Evolutionary conservation across 75 land plant genomes (phyloP), one percentile per base, ranked within the genome.

Genomic region (Pinus taeda): DNA sequence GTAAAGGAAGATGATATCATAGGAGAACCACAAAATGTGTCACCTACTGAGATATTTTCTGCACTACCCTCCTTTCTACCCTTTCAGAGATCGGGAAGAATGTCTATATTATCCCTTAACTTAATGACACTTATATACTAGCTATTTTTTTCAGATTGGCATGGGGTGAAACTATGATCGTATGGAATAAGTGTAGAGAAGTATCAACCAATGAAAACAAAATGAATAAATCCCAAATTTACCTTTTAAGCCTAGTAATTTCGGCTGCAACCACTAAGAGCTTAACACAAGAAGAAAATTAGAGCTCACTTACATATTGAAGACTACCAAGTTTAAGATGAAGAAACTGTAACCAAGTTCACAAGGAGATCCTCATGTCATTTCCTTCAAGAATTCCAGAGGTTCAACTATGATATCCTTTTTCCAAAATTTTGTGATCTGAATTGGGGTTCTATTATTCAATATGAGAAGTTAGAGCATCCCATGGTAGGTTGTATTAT

Each of bases 11-110:
- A 86, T 79, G 53, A 60, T 1, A 58, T 74, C 60, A 83, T 86
- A 4, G 88, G 88, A 36, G 82, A 79, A 61, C 88, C 88, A 17
- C 5, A 17, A 39, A 76, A 3, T 81, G 85, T 74, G 74, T 59
- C 17, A 49, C 26, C 30, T 77, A 70, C 60, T 81, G 73, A 80
- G 58, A 39, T 29, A 37, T 55, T 49, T 42, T 73, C 24, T 73
- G 74, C 36, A 14, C 57, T 26, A 65, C 17, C 20, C 39, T 66
- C 18, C 21, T 20, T 33, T 7, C 26, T 73, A 9, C 33, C 74
- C n/a, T 66, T 6, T 30, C 15, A 6, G 17, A 20, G 24, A 24
- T 62, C 36, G 8, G 9, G 65, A 62, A 2, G 20, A 62, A 62
- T 62, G 4, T 62, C 39, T 39, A 65, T 36, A 7, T 22, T 33